phyloP scores from a whole-genome alignment of 345 rosid species.

The Eutrema yunnanense region DNA sequence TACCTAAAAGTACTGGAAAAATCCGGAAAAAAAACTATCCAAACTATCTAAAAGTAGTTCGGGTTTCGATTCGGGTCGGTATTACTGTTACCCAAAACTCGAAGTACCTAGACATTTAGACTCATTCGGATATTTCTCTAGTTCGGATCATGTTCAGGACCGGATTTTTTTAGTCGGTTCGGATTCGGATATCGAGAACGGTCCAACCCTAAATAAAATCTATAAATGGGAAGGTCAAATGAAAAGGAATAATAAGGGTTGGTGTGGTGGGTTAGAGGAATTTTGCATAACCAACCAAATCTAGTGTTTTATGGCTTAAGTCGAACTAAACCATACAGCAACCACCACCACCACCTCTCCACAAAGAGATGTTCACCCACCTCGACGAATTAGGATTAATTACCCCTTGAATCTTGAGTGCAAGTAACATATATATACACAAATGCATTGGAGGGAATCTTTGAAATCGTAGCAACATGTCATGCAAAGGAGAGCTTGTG shows the following conservation, averaged over 20 bases:
- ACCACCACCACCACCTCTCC: slow-evolving; percentile 9
- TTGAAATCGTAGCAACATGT: slow-evolving; percentile 18
- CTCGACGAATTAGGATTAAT: background rate
- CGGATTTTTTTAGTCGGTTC: too few relatives aligned
- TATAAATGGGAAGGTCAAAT: background rate
- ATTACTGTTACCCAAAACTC: too few relatives aligned
- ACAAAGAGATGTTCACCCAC: slow-evolving; percentile 23
- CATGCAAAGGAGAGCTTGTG: slow-evolving; percentile 23
- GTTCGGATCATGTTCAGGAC: too few relatives aligned
- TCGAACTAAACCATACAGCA: slow-evolving; percentile 25
- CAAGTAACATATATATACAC: background rate
- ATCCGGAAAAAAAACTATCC: too few relatives aligned
- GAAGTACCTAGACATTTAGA: too few relatives aligned
- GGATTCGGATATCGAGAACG: too few relatives aligned
- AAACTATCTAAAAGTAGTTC: too few relatives aligned
- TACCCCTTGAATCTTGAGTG: background rate
- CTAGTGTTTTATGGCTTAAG: slow-evolving; percentile 14
- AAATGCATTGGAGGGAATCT: background rate
- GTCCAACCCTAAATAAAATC: background rate
- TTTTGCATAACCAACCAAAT: slow-evolving; percentile 19
- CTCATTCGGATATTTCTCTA: too few relatives aligned
- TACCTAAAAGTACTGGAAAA: too few relatives aligned
- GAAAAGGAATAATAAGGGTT: background rate
- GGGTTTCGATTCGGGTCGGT: too few relatives aligned
- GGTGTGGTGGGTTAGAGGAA: slow-evolving; percentile 30